phyloP scores from a whole-genome alignment of 164 flowering plant species.

The Piper betle region DNA sequence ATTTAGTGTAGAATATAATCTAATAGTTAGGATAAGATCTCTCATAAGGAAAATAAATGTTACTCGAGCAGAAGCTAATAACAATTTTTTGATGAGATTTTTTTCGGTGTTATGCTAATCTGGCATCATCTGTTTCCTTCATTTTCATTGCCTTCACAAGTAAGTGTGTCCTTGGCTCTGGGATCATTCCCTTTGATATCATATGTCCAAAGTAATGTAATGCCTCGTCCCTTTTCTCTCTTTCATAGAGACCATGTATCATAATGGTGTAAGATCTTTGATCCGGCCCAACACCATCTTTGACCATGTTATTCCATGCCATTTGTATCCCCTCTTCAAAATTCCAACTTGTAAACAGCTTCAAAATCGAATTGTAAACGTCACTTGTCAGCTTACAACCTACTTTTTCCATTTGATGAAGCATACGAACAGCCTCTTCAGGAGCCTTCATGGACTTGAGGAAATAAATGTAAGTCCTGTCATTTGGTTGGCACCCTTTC shows the following conservation, averaged over 20 bases:
- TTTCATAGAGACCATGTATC: slow-evolving; percentile 53
- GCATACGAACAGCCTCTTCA: slow-evolving; percentile 37
- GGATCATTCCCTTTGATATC: slow-evolving; percentile 61
- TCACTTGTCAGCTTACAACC: slow-evolving; percentile 44
- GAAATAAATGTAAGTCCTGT: slow-evolving; percentile 48
- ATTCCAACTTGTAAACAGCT: slow-evolving; percentile 48
- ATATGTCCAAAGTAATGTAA: slow-evolving; percentile 44
- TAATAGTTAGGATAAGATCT: too few species aligned
- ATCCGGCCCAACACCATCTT: slow-evolving; percentile 64
- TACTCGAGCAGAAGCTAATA: too few species aligned
- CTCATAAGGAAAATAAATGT: too few species aligned
- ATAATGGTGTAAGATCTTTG: slow-evolving; percentile 68
- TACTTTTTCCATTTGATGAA: slow-evolving; percentile 53
- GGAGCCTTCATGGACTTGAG: slow-evolving; percentile 40
- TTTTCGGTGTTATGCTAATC: background rate
- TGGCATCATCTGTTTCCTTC: background rate
- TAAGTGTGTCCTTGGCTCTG: slow-evolving; percentile 40
- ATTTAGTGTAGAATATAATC: too few species aligned
- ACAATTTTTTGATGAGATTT: too few species aligned
- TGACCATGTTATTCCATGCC: slow-evolving; percentile 78
- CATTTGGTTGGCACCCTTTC: slow-evolving; percentile 49
- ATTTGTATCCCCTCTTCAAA: slow-evolving; percentile 22
- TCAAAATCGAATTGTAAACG: slow-evolving; percentile 54
- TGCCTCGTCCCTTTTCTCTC: slow-evolving; percentile 44
- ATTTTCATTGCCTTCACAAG: background rate